A percentile compares a stretch with the other conserved stretches of the same genome.
Evolutionary conservation across 139 green algal species (phyloP).

Genomic region (Chlamydomonas schloesseri): DNA sequence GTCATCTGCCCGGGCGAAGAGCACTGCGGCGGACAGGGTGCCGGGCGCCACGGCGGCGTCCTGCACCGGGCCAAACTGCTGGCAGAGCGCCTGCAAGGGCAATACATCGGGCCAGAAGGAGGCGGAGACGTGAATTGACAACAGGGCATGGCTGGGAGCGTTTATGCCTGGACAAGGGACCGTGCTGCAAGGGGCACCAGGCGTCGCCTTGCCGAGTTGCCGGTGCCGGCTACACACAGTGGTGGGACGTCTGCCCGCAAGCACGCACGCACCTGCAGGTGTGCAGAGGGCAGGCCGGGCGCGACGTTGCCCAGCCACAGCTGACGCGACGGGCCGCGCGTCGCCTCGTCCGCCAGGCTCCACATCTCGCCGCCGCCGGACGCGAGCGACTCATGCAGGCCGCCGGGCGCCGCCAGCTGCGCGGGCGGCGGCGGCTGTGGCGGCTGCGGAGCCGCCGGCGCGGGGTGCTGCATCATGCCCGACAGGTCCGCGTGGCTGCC

Average conservation of each 20-base stretch:
- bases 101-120: not conserved
- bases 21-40: slow-evolving; percentile 86
- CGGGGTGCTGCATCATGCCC: not conserved
- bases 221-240: no score
- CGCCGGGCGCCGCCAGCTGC: not conserved
- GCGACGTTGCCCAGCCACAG: slow-evolving; percentile 85
- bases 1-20: slow-evolving; percentile 69
- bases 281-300: slow-evolving; percentile 56
- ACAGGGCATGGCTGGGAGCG: not conserved
- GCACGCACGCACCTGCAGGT: slow-evolving; percentile 9
- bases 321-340: slow-evolving; percentile 59
- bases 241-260: not conserved
- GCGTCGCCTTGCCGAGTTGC: no score
- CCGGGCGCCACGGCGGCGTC: slow-evolving; percentile 83
- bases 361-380: slow-evolving; percentile 13
- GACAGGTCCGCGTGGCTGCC: slow-evolving; percentile 15
- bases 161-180: no score
- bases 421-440: not conserved
- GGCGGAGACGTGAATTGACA: not conserved
- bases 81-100: slow-evolving; percentile 70
- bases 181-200: no score
- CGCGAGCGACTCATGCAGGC: slow-evolving; percentile 11
- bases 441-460: not conserved
- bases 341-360: slow-evolving; percentile 25
- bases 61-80: slow-evolving; percentile 75